Conservation (phyloP, 2,329 filamentous ascomycete genomes). For the Coniochaeta pulveracea region DNA sequence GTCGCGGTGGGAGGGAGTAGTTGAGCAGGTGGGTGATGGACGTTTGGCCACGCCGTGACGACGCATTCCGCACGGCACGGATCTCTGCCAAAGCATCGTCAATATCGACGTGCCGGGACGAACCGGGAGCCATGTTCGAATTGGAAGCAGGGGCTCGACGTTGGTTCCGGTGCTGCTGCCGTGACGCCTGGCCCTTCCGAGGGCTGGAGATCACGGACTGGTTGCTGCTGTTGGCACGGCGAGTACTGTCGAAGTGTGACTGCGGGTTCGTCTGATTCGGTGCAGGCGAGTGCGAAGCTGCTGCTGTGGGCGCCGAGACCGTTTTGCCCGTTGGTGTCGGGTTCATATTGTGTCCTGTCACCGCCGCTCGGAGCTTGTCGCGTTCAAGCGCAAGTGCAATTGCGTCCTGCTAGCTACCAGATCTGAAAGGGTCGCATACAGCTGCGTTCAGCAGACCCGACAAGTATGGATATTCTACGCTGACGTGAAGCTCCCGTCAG, state of each 20-base stretch:
- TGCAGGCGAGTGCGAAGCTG: constrained; percentile 27
- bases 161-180: constrained; percentile 77
- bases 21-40: constrained; percentile 96
- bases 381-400: neutral
- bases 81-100: constrained; percentile 85
- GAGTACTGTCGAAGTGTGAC: constrained; percentile 37
- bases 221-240: constrained; percentile 30
- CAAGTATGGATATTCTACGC: too few species aligned
- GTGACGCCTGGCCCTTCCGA: constrained; percentile 64
- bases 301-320: constrained; percentile 27
- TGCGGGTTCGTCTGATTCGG: constrained; percentile 29
- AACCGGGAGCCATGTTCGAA: neutral
- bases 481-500: neutral
- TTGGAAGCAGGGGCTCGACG: too few species aligned
- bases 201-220: constrained; percentile 32
- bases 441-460: too few species aligned
- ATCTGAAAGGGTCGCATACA: too few species aligned
- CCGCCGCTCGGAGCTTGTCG: too few species aligned
- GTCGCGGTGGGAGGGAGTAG: constrained; percentile 70
- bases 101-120: constrained; percentile 48
- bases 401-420: neutral
- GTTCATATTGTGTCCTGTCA: constrained; percentile 19
- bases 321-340: constrained; percentile 37
- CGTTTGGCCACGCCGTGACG: constrained; percentile 79
- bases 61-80: constrained; percentile 42